These are phyloP conservation scores for Diaporthe sp. DNA, from an alignment of 2,329 filamentous ascomycete species.

Conservation along the genomic window DNA sequence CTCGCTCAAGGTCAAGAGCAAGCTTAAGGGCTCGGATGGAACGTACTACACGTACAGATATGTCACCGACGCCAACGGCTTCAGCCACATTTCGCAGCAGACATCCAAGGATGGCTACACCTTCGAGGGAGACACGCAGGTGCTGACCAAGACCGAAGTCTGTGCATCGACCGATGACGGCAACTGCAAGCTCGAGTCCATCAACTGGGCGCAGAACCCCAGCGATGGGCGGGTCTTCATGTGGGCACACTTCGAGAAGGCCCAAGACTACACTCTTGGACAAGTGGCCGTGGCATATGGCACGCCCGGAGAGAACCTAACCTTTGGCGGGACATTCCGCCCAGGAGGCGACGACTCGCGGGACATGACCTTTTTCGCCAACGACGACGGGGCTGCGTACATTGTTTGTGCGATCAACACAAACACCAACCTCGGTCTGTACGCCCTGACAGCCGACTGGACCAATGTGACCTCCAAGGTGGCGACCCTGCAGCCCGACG, in stretches of 20 bases:
- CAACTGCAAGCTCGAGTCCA: constrained; percentile 17
- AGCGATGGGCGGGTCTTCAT: constrained; percentile 2
- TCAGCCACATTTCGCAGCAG: constrained; percentile 18
- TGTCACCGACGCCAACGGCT: constrained; percentile 1
- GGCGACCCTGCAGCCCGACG: neutral
- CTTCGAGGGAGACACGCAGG: neutral
- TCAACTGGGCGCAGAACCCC: constrained; percentile 11
- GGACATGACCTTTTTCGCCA: constrained; percentile 16
- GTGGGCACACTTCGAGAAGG: constrained; percentile 18
- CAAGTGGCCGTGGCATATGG: constrained; percentile 16
- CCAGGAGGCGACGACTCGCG: constrained; percentile 1
- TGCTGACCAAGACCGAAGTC: constrained; percentile 7
- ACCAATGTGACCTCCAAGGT: constrained; percentile 9
- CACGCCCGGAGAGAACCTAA: neutral
- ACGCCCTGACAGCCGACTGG: constrained; percentile 10
- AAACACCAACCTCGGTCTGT: constrained; percentile 2
- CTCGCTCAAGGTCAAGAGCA: constrained; percentile 16
- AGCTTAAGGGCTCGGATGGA: constrained; percentile 4
- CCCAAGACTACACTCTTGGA: neutral
- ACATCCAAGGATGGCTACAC: constrained; percentile 6
- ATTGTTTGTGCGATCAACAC: neutral
- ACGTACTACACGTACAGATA: neutral
- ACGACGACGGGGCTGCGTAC: constrained; percentile 8
- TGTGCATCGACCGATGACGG: neutral
- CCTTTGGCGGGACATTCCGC: constrained; percentile 12